phyloP scores from a whole-genome alignment of 2,329 filamentous ascomycete genomes.

The Emergomyces orientalis region DNA sequence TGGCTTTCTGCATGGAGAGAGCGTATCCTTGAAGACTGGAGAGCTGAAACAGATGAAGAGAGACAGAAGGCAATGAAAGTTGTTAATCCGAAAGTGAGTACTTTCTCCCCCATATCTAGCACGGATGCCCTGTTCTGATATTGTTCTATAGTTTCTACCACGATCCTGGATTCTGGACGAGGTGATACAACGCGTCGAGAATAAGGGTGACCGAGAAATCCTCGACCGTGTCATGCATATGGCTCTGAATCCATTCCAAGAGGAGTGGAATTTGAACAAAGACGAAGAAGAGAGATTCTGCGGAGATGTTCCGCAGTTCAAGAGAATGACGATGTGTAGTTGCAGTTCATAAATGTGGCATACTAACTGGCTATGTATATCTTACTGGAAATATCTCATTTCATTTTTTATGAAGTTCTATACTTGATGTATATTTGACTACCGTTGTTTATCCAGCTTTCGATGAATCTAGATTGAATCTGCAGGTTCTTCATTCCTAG shows the following conservation, averaged over 20 bases:
- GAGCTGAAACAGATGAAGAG: conserved; percentile 50
- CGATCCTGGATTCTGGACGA: conserved; percentile 90
- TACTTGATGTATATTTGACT: background rate
- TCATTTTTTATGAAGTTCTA: background rate
- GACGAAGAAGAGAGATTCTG: conserved; percentile 75
- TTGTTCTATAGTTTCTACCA: conserved; percentile 57
- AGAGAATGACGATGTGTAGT: conserved; percentile 83
- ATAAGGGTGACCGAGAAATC: conserved; percentile 69
- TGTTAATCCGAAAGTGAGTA: conserved; percentile 66
- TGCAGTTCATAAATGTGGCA: conserved; percentile 63
- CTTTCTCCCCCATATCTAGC: background rate
- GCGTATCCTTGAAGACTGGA: conserved; percentile 69
- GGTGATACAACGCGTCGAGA: conserved; percentile 79
- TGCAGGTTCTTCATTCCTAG: background rate
- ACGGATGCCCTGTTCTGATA: background rate
- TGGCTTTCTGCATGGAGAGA: conserved; percentile 77
- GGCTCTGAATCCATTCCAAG: conserved; percentile 73
- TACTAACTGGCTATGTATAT: background rate
- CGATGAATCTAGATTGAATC: background rate
- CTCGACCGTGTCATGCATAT: conserved; percentile 71
- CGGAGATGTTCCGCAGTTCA: conserved; percentile 69
- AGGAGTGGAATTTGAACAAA: conserved; percentile 51
- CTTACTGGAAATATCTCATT: background rate
- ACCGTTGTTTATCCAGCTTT: background rate
- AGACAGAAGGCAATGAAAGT: conserved; percentile 66